Percentiles rank a stretch among this genome's conserved stretches.
phyloP scores from a whole-genome alignment of 345 rosid species.

The Brassica nigra region DNA sequence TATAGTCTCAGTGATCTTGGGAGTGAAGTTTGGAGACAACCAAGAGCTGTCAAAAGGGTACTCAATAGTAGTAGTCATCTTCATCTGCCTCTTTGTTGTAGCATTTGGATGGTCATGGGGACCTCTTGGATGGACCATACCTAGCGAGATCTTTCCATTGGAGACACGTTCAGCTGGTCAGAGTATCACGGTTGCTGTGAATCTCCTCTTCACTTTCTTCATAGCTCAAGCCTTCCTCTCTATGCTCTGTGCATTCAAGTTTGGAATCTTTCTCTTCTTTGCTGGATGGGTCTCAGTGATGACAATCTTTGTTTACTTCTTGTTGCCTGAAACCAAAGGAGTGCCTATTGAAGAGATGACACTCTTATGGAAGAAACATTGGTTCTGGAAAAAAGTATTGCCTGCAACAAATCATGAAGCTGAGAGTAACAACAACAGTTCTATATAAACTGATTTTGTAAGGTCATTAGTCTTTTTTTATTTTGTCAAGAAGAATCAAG shows the following conservation, averaged over 20 bases:
- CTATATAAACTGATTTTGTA: background rate
- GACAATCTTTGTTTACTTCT: constrained; percentile 71
- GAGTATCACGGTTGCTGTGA: constrained; percentile 88
- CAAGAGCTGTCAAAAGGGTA: constrained; percentile 69
- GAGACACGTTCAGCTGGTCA: constrained; percentile 94
- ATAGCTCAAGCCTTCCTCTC: constrained; percentile 78
- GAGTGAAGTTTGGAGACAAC: constrained; percentile 67
- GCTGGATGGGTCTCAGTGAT: constrained; percentile 74
- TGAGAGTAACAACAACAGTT: constrained; percentile 21
- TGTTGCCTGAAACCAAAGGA: constrained; percentile 94
- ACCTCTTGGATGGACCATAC: constrained; percentile 91
- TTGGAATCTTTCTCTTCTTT: constrained; percentile 89
- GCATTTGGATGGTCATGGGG: constrained; percentile 99
- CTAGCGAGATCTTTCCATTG: constrained; percentile 88
- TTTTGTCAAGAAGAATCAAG: background rate
- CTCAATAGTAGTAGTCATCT: constrained; percentile 63
- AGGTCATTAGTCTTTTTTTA: background rate
- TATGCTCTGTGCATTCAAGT: constrained; percentile 77
- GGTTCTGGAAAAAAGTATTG: constrained; percentile 84
- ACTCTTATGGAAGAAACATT: constrained; percentile 81
- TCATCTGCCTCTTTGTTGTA: constrained; percentile 80
- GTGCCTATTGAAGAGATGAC: constrained; percentile 93
- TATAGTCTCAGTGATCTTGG: constrained; percentile 70
- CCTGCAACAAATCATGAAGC: constrained; percentile 43
- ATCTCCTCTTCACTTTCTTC: constrained; percentile 79